These are phyloP conservation scores for Globomyces pollinis-pini DNA, from an alignment of 192 early-diverging fungal species.

Conservation along the genomic window DNA sequence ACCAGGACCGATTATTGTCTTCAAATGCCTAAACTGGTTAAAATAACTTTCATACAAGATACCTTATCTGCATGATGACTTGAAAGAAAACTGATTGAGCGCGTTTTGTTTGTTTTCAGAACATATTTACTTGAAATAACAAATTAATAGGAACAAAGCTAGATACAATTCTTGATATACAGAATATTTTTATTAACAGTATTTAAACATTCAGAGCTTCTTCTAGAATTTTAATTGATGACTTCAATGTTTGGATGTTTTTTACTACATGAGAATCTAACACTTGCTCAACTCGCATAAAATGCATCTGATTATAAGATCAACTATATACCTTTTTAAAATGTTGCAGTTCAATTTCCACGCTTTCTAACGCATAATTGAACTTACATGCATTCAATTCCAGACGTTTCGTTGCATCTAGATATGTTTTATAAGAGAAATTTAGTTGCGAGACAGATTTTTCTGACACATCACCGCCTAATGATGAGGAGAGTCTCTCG, in stretches of 20 bases:
- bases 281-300: neutral
- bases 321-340: neutral
- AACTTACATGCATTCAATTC: neutral
- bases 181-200: too few relatives aligned
- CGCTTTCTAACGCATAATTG: neutral
- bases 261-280: neutral
- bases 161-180: too few relatives aligned
- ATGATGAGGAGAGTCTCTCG: neutral
- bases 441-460: neutral
- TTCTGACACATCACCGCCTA: too few relatives aligned
- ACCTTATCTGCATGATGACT: too few relatives aligned
- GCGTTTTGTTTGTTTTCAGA: too few relatives aligned
- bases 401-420: neutral
- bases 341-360: neutral
- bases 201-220: too few relatives aligned
- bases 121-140: too few relatives aligned
- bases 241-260: neutral
- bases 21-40: slow-evolving; percentile 47
- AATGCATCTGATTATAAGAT: neutral
- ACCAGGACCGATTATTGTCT: slow-evolving; percentile 34
- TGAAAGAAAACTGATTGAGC: too few relatives aligned
- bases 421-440: neutral
- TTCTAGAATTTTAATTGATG: too few relatives aligned
- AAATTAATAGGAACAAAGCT: too few relatives aligned
- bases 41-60: too few relatives aligned